phyloP scores from a whole-genome alignment of 192 early-diverging fungal genomes.

The Linnemannia schmuckeri region DNA sequence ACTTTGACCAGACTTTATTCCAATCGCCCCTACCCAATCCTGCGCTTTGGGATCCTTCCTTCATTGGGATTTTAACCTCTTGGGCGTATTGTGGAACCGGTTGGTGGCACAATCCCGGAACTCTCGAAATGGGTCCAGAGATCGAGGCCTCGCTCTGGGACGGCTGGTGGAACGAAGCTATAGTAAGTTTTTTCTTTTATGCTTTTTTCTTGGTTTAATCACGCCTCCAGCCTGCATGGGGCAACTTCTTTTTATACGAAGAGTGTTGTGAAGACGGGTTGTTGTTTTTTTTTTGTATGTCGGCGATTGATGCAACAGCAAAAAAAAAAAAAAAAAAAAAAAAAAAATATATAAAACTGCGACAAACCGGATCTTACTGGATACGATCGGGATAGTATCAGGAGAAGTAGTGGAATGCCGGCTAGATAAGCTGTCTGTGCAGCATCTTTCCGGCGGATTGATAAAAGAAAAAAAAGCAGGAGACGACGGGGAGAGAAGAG shows the following conservation, averaged over 20 bases:
- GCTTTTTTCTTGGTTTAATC: conserved; percentile 50
- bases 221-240: conserved; percentile 11
- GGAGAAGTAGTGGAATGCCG: background rate
- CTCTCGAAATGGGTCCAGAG: conserved; percentile 56
- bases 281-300: background rate
- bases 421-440: background rate
- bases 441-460: background rate
- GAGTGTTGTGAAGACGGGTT: background rate
- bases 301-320: background rate
- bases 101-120: conserved; percentile 73
- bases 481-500: background rate
- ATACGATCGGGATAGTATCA: conserved; percentile 1
- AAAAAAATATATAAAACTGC: background rate
- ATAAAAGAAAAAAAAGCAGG: background rate
- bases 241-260: background rate
- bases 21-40: conserved; percentile 72
- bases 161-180: conserved; percentile 55
- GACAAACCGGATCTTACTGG: background rate
- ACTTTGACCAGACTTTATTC: conserved; percentile 79
- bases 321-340: background rate
- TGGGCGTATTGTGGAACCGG: conserved; percentile 62
- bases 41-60: conserved; percentile 67
- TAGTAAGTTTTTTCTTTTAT: conserved; percentile 56
- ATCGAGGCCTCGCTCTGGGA: conserved; percentile 40
- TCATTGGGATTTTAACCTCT: conserved; percentile 66